These are phyloP conservation scores for Trypanosoma cruzi DNA, from an alignment of 208 protist genomes.

Conservation along the genomic window DNA sequence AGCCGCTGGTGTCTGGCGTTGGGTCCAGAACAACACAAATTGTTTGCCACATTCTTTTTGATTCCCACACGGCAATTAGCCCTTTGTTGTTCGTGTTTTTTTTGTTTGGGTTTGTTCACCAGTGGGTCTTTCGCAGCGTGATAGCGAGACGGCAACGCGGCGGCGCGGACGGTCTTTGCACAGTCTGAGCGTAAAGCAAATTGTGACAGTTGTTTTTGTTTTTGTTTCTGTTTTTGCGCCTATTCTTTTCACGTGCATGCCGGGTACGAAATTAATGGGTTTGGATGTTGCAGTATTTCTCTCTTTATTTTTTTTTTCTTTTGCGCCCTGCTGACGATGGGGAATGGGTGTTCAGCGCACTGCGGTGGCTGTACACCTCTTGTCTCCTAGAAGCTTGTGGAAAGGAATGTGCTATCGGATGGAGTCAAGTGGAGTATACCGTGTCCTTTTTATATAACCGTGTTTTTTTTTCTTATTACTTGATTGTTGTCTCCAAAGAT, in stretches of 20 bases:
- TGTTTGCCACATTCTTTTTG: neutral
- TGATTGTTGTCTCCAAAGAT: too few relatives aligned
- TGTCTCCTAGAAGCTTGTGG: too few relatives aligned
- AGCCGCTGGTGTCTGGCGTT: neutral
- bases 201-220: neutral
- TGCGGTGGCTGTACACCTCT: too few relatives aligned
- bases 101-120: neutral
- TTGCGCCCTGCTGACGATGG: too few relatives aligned
- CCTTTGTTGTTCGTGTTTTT: neutral
- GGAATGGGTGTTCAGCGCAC: too few relatives aligned
- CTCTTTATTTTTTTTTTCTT: too few relatives aligned
- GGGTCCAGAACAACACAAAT: neutral
- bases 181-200: neutral
- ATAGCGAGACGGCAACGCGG: neutral
- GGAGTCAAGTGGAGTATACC: too few relatives aligned
- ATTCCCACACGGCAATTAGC: neutral
- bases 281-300: too few relatives aligned
- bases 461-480: neutral
- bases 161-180: neutral
- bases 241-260: neutral
- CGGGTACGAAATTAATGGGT: too few relatives aligned
- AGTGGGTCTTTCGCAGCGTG: neutral
- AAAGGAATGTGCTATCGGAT: too few relatives aligned
- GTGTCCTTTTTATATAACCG: too few relatives aligned
- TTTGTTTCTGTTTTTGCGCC: neutral